Conservation (phyloP, 768 basidiomycete genomes). For the Macrolepiota fuliginosa region DNA sequence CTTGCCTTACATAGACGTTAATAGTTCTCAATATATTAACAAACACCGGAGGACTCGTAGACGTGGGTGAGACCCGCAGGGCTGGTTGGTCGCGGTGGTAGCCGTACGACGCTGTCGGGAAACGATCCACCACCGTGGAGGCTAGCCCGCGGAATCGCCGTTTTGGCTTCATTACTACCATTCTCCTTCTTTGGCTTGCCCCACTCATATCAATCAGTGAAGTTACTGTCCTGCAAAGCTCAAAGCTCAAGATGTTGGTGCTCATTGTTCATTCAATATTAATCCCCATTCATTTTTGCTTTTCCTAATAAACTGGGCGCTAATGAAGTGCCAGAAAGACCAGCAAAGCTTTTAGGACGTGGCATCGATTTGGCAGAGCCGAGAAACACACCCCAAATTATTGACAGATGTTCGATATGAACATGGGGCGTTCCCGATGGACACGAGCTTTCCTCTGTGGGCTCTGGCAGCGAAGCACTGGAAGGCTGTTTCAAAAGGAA, state of each 20-base stretch:
- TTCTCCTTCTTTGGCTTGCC: background rate
- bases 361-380: background rate
- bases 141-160: background rate
- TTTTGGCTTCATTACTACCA: background rate
- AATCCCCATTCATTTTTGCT: background rate
- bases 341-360: background rate
- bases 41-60: background rate
- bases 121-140: background rate
- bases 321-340: background rate
- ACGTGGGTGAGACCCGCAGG: background rate
- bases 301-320: background rate
- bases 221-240: no score
- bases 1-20: constrained; percentile 1
- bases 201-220: background rate
- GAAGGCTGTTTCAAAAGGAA: background rate
- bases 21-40: constrained; percentile 1
- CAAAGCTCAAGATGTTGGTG: background rate
- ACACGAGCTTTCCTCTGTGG: background rate
- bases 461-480: background rate
- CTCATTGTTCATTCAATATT: background rate
- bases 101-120: background rate
- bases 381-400: background rate
- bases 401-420: constrained; percentile 5
- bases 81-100: background rate
- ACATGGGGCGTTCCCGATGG: background rate